Evolutionary conservation across 108 stramenopile genomes (phyloP).

Genomic region (Fistulifera solaris): DNA sequence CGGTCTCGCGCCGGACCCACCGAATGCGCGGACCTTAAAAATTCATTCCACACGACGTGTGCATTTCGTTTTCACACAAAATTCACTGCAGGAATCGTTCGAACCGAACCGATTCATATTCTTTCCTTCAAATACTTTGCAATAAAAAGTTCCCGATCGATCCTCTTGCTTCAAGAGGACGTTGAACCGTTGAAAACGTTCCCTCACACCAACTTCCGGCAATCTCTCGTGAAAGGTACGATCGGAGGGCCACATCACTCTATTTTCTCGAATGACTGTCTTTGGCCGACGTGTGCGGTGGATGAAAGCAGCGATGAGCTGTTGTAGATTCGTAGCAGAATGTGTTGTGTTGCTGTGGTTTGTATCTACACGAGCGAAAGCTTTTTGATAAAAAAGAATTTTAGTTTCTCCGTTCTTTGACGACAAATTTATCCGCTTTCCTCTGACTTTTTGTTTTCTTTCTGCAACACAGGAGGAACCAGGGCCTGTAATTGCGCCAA

Average conservation of each 20-base stretch:
- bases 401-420: too few species aligned
- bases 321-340: neutral
- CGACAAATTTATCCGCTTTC: too few species aligned
- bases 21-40: neutral
- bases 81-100: neutral
- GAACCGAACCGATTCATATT: neutral
- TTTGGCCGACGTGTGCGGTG: neutral
- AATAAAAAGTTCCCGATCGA: neutral
- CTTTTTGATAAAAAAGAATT: neutral
- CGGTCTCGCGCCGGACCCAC: too few species aligned
- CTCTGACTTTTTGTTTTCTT: neutral
- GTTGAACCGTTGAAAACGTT: conserved; percentile 8
- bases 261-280: neutral
- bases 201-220: conserved; percentile 6
- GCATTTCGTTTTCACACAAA: conserved; percentile 4
- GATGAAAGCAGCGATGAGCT: neutral
- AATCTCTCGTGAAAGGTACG: conserved; percentile 12
- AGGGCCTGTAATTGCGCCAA: neutral
- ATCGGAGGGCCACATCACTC: neutral
- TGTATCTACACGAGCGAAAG: neutral
- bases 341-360: neutral
- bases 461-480: conserved; percentile 4
- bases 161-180: neutral
- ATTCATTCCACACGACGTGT: neutral
- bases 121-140: neutral